Evolutionary conservation across 805 yeast genomes (phyloP).

Genomic region (Scheffersomyces amazonensis): DNA sequence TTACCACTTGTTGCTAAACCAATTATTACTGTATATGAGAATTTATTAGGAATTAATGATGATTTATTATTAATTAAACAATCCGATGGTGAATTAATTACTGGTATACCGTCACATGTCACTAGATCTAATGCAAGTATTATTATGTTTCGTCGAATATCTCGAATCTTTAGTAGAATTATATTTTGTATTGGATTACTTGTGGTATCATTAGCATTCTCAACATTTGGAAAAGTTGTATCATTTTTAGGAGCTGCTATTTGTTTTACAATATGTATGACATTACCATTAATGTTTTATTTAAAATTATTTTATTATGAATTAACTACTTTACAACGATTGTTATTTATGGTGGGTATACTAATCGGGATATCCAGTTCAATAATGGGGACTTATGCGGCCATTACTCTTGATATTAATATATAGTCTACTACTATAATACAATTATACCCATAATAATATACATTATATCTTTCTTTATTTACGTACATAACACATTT

Average conservation of each 20-base stretch:
- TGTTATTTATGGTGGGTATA: constrained; percentile 16
- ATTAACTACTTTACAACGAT: constrained; percentile 8
- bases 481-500: too few species aligned
- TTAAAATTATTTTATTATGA: constrained; percentile 19
- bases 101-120: constrained; percentile 1
- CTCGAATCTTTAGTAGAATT: constrained; percentile 12
- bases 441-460: background rate
- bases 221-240: constrained; percentile 38
- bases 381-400: constrained; percentile 25
- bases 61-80: constrained; percentile 1
- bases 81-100: background rate
- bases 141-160: background rate
- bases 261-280: constrained; percentile 39
- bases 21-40: constrained; percentile 36
- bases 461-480: background rate
- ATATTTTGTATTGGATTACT: constrained; percentile 20
- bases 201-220: constrained; percentile 25
- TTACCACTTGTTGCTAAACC: constrained; percentile 39
- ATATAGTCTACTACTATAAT: background rate
- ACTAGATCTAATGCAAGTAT: background rate
- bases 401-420: constrained; percentile 13
- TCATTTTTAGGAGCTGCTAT: constrained; percentile 41
- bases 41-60: constrained; percentile 13
- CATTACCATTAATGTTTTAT: constrained; percentile 38
- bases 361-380: constrained; percentile 16